phyloP scores from a whole-genome alignment of 441 rosid species.

The Gossypium trilobum region DNA sequence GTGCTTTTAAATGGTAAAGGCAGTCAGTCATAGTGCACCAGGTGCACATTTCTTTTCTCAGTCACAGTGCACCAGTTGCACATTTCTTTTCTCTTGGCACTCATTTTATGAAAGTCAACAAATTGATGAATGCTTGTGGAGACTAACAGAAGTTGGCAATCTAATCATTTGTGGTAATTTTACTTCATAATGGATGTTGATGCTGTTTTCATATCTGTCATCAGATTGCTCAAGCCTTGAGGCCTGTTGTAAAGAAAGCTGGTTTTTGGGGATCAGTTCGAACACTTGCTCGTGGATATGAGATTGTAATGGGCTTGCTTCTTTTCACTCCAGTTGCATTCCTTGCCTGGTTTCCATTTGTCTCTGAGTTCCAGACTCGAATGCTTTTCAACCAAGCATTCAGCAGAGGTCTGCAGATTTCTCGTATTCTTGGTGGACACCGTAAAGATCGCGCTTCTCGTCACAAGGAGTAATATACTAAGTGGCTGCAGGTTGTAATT shows the following conservation, averaged over 20 bases:
- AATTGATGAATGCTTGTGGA: background rate
- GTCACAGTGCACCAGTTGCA: no score
- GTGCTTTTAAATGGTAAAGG: background rate
- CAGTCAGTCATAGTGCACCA: background rate
- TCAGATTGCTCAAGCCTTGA: slow-evolving; percentile 93
- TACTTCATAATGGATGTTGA: background rate
- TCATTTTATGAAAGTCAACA: background rate
- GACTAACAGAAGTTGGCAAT: background rate
- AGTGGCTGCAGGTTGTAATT: background rate
- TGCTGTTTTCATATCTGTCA: background rate
- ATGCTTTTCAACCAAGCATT: slow-evolving; percentile 99
- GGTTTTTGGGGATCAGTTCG: slow-evolving; percentile 90
- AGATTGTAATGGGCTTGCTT: slow-evolving; percentile 83
- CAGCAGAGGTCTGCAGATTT: slow-evolving; percentile 96
- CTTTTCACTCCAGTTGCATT: slow-evolving; percentile 94
- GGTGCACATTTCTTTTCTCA: background rate
- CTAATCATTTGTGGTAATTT: background rate
- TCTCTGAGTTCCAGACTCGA: slow-evolving; percentile 96
- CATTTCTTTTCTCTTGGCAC: background rate
- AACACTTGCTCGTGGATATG: slow-evolving; percentile 90
- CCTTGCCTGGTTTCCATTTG: slow-evolving; percentile 97
- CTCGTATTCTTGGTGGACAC: slow-evolving; percentile 94
- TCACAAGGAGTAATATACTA: slow-evolving; percentile 48
- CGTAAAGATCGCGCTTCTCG: slow-evolving; percentile 71
- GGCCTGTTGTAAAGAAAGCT: slow-evolving; percentile 51